Evolutionary conservation across 495 filamentous ascomycete species (phyloP).

Genomic region (Glutinoglossum americanum): DNA sequence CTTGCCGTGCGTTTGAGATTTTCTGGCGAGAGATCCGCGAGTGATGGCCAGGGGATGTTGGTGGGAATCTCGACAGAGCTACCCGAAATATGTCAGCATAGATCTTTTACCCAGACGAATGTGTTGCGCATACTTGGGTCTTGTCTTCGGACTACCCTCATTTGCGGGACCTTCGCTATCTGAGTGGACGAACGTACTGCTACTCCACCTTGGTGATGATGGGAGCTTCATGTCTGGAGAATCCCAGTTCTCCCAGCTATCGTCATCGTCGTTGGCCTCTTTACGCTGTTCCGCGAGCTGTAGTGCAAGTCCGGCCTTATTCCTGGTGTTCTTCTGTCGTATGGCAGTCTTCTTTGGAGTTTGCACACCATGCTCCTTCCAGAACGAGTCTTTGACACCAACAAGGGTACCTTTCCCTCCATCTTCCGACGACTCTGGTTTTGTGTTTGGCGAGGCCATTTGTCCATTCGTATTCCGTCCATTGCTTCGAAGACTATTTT

Average conservation of each 20-base stretch:
- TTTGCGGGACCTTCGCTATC: neutral
- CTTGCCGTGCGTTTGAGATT: constrained; percentile 2
- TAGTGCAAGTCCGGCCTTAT: neutral
- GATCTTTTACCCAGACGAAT: neutral
- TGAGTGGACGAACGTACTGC: neutral
- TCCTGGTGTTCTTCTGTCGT: neutral
- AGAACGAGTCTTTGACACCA: neutral
- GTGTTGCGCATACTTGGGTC: neutral
- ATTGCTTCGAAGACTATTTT: neutral
- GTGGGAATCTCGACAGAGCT: neutral
- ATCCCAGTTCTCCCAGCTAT: constrained; percentile 2
- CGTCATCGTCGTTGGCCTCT: neutral
- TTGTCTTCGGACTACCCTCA: neutral
- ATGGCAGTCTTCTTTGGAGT: neutral
- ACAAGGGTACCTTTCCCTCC: neutral
- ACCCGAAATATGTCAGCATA: neutral
- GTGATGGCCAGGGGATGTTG: neutral
- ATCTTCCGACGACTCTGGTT: neutral
- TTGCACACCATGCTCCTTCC: neutral
- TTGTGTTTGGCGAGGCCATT: neutral
- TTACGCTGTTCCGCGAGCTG: neutral
- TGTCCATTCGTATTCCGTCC: neutral
- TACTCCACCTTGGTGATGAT: constrained; percentile 3
- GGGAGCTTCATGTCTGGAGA: neutral
- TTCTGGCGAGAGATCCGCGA: neutral